phyloP scores from a whole-genome alignment of 192 early-diverging fungal genomes.

The Coemansia sp. region DNA sequence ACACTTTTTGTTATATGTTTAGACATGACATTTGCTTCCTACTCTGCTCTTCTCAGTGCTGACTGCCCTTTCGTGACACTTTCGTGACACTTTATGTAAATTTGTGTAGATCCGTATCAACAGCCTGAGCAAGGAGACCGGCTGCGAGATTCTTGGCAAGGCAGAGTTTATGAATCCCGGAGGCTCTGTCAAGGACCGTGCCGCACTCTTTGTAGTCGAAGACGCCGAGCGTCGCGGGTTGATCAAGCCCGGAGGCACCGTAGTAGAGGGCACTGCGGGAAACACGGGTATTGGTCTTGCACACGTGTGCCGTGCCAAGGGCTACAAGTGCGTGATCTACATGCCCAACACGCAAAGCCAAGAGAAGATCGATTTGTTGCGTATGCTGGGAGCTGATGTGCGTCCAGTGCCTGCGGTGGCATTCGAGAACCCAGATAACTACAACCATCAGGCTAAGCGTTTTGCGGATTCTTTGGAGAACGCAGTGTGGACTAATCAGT shows the following conservation, averaged over 20 bases:
- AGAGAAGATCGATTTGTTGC: slow-evolving; percentile 90
- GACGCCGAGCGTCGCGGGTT: slow-evolving; percentile 87
- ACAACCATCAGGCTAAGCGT: slow-evolving; percentile 88
- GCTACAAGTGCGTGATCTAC: slow-evolving; percentile 94
- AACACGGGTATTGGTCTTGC: slow-evolving; percentile 98
- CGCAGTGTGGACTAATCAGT: slow-evolving; percentile 97
- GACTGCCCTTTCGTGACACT: too few relatives aligned
- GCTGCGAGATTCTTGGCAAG: slow-evolving; percentile 87
- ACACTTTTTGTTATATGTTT: not conserved
- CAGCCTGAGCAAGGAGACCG: slow-evolving; percentile 68
- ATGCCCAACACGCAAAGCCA: slow-evolving; percentile 97
- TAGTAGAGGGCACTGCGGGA: slow-evolving; percentile 82
- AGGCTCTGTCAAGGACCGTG: slow-evolving; percentile 95
- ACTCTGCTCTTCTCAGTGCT: too few relatives aligned
- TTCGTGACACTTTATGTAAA: not conserved
- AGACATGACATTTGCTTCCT: too few relatives aligned
- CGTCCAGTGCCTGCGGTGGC: slow-evolving; percentile 88
- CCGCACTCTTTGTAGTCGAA: slow-evolving; percentile 90
- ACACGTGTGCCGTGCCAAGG: slow-evolving; percentile 88
- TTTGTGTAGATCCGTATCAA: slow-evolving; percentile 63
- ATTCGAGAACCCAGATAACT: slow-evolving; percentile 88
- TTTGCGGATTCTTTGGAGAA: slow-evolving; percentile 75
- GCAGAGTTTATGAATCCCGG: slow-evolving; percentile 98
- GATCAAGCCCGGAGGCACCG: slow-evolving; percentile 81
- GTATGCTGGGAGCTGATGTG: slow-evolving; percentile 94